Evolutionary conservation across 768 basidiomycete species (phyloP), one percentile per base, ranked within the genome.

Genomic region (Paxillus involutus): DNA sequence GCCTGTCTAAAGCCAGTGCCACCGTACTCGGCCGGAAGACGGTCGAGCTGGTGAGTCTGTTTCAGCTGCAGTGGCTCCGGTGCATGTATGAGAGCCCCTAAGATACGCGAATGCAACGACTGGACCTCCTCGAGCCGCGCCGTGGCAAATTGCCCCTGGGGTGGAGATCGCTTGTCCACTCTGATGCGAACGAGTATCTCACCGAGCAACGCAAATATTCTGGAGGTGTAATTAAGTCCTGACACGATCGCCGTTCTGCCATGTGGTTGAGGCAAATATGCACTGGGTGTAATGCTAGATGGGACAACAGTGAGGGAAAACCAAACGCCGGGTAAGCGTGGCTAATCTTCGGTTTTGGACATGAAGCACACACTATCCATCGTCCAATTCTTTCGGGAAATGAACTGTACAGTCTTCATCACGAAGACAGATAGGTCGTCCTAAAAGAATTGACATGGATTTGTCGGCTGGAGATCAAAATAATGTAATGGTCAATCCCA

Each of bases 341-440:
- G 68, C 57, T 59, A 63, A 73, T 69, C 39, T 53, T 73, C 65
- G 75, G 6, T 50, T 29, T 48, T 44, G 59, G 52, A 51, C 59
- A 61, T 49, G 43, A 49, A 32, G 37, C 35, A 82, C 88, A 63
- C 71, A 92, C 90, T 91, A 92, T 75, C 92, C 90, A 66, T 93
- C 90, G 70, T 93, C 90, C 53, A 93, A 75, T 71, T 93, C 90
- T 70, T 86, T 89, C 26, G 91, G 91, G 73, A 92, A 91, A 67
- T 91, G 86, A 3, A 91, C 82, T 9, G 90, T 91, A 71, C 91
- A 94, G 69, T 96, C 93, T 67, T 94, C 94, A 64, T 94, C 91
- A 49, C 90, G 81, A 63, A 94, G 76, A 69, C 85, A 90, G 58
- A 94, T 90, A 37, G 91, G 91, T 55, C 92, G 79, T 16, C 89